phyloP scores from a whole-genome alignment of 805 yeast species.

The Nakazawaea ernobii region DNA sequence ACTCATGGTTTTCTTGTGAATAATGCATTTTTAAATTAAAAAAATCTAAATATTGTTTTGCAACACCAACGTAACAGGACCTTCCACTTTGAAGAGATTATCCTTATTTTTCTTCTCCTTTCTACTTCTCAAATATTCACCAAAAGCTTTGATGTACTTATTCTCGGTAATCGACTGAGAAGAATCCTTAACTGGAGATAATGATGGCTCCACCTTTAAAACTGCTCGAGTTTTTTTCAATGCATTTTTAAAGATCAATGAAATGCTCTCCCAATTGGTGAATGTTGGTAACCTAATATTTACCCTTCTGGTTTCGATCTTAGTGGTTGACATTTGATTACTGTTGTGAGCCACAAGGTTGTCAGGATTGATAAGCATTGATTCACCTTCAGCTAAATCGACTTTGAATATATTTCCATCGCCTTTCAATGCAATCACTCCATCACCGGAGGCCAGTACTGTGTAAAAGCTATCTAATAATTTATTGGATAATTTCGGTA shows the following conservation, averaged over 20 bases:
- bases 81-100: slow-evolving; percentile 4
- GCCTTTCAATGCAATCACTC: slow-evolving; percentile 33
- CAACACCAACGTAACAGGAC: slow-evolving; percentile 6
- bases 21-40: neutral
- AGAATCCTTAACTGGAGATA: neutral
- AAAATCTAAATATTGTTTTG: slow-evolving; percentile 3
- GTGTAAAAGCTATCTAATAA: slow-evolving; percentile 18
- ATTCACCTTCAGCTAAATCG: slow-evolving; percentile 29
- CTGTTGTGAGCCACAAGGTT: slow-evolving; percentile 31
- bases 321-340: slow-evolving; percentile 3
- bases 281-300: slow-evolving; percentile 1
- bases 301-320: neutral
- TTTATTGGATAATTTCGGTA: neutral
- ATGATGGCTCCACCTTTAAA: neutral
- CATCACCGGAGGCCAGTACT: slow-evolving; percentile 29
- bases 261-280: neutral
- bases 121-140: neutral
- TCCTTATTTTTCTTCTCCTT: neutral
- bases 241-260: neutral
- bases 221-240: neutral
- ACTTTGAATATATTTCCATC: slow-evolving; percentile 34
- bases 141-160: neutral
- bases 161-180: neutral
- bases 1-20: neutral
- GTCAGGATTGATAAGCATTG: slow-evolving; percentile 31